Percentiles rank a stretch among this genome's conserved stretches.
phyloP scores from a whole-genome alignment of 768 basidiomycete species.

The Suillus clintonianus region DNA sequence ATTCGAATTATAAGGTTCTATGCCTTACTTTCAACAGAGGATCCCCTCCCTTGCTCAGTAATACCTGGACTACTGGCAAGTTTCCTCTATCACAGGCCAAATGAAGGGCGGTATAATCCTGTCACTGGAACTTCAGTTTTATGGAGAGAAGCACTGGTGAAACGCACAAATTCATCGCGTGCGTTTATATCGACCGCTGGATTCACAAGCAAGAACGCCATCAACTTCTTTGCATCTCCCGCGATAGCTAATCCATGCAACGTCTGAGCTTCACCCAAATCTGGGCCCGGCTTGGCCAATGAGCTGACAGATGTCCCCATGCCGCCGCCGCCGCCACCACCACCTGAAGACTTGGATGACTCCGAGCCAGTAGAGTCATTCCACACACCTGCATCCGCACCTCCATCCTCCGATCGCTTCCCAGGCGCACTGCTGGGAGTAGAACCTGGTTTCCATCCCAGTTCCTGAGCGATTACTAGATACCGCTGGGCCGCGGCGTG shows the following conservation, averaged over 20 bases:
- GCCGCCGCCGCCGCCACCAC: conserved; percentile 42
- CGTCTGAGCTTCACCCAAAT: conserved; percentile 40
- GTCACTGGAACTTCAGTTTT: conserved; percentile 8
- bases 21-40: conserved; percentile 55
- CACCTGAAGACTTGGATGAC: conserved; percentile 21
- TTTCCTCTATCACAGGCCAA: conserved; percentile 85
- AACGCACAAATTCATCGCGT: conserved; percentile 73
- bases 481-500: conserved; percentile 64
- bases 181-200: conserved; percentile 54
- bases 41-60: conserved; percentile 70
- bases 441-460: conserved; percentile 64
- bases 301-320: conserved; percentile 68
- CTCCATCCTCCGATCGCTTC: conserved; percentile 13
- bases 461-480: conserved; percentile 60
- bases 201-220: conserved; percentile 42
- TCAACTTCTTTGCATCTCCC: conserved; percentile 50
- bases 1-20: conserved; percentile 8
- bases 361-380: conserved; percentile 40
- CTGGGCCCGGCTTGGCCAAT: conserved; percentile 42
- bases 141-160: neutral
- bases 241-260: conserved; percentile 66
- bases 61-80: conserved; percentile 50
- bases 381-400: conserved; percentile 44
- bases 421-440: conserved; percentile 6
- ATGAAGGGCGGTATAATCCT: conserved; percentile 91